phyloP scores from a whole-genome alignment of 495 filamentous ascomycete species.

The Parathielavia hyrcaniae region DNA sequence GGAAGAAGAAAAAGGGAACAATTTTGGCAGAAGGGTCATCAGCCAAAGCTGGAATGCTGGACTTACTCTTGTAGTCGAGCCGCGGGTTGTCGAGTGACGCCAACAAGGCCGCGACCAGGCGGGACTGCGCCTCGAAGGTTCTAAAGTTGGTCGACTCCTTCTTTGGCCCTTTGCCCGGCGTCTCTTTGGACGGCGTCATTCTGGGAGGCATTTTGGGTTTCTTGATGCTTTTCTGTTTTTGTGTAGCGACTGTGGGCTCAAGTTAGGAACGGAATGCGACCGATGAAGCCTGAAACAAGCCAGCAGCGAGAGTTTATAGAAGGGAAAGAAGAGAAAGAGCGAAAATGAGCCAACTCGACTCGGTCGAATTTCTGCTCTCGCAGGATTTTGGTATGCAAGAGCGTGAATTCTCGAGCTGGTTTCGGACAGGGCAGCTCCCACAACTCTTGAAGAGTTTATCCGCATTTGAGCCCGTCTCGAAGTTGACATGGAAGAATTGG shows the following conservation, averaged over 20 bases:
- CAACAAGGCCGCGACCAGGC: constrained; percentile 48
- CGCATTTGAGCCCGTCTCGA: not conserved
- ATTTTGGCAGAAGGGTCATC: not conserved
- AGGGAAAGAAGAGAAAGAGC: not conserved
- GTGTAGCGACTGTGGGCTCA: not conserved
- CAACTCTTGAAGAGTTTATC: not conserved
- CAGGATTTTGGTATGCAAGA: not conserved
- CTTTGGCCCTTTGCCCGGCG: constrained; percentile 20
- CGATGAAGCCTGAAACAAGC: not conserved
- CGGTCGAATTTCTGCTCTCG: not conserved
- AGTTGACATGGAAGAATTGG: not conserved
- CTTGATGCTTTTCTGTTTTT: not conserved
- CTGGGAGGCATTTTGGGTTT: constrained; percentile 5
- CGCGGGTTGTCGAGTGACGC: constrained; percentile 39
- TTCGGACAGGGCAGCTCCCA: constrained; percentile 7
- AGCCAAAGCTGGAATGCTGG: not conserved
- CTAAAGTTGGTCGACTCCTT: constrained; percentile 39
- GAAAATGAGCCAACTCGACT: not conserved
- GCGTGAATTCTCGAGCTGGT: not conserved
- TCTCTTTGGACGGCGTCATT: constrained; percentile 29
- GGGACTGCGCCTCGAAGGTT: constrained; percentile 42
- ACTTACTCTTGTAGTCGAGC: constrained; percentile 48
- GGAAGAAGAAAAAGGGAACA: not conserved
- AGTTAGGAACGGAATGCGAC: not conserved
- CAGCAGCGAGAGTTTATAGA: not conserved